phyloP scores from a whole-genome alignment of 192 early-diverging fungal species.

The Bifiguratus adelaidae region DNA sequence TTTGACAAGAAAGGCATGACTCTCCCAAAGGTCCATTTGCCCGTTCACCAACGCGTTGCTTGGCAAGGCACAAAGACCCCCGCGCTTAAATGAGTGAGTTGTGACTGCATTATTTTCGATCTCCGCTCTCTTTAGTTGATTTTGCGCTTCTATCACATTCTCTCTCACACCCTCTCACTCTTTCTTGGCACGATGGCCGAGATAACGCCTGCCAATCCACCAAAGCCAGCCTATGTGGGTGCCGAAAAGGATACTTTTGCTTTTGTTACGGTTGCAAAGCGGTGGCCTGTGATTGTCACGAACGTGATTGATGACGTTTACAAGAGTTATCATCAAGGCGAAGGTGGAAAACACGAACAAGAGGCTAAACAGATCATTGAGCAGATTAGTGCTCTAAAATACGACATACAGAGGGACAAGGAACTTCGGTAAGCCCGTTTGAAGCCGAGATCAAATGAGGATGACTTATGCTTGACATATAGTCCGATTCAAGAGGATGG shows the following conservation, averaged over 20 bases:
- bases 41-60: too few species aligned
- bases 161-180: slow-evolving; percentile 5
- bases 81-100: too few species aligned
- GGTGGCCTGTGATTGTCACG: slow-evolving; percentile 79
- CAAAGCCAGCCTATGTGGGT: slow-evolving; percentile 48
- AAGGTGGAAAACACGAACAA: slow-evolving; percentile 17
- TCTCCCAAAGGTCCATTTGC: too few species aligned
- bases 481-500: slow-evolving; percentile 41
- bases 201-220: slow-evolving; percentile 42
- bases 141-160: too few species aligned
- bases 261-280: slow-evolving; percentile 57
- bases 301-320: slow-evolving; percentile 67
- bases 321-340: slow-evolving; percentile 23
- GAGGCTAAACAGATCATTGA: slow-evolving; percentile 64
- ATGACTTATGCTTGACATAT: not conserved
- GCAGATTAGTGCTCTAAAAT: slow-evolving; percentile 52
- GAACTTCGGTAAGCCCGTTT: slow-evolving; percentile 25
- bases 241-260: slow-evolving; percentile 60
- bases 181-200: too few species aligned
- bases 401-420: slow-evolving; percentile 62
- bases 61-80: too few species aligned
- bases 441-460: not conserved
- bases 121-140: too few species aligned
- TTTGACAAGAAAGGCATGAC: too few species aligned
- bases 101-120: too few species aligned